Percentiles rank a stretch among this genome's conserved stretches.
Conservation (phyloP, 2,329 filamentous ascomycete genomes). For the Leptographium galeiforme region DNA sequence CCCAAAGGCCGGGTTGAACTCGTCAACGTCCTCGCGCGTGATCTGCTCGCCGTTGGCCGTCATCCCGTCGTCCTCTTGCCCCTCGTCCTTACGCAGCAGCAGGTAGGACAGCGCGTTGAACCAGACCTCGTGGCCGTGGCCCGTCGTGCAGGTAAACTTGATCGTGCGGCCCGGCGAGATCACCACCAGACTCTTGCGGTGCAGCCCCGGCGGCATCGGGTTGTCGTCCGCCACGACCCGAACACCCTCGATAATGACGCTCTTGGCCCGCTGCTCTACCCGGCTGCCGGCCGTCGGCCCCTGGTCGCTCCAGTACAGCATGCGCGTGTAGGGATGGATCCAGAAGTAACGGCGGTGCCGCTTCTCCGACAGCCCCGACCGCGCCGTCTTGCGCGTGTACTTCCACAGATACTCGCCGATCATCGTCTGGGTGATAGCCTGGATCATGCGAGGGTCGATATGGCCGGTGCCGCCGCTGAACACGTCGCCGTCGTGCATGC, state of each 20-base stretch:
- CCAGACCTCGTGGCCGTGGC: conserved; percentile 94
- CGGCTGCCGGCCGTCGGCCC: conserved; percentile 71
- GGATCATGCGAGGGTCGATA: conserved; percentile 95
- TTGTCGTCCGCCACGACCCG: conserved; percentile 90
- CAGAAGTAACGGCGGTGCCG: conserved; percentile 95
- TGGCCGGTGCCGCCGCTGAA: conserved; percentile 49
- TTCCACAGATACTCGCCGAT: conserved; percentile 99
- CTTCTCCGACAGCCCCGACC: conserved; percentile 75
- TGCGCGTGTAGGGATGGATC: conserved; percentile 95
- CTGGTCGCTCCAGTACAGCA: conserved; percentile 88
- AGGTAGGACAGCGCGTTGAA: conserved; percentile 94
- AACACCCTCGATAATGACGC: conserved; percentile 84
- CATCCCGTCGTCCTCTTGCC: conserved; percentile 37
- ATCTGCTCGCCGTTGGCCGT: conserved; percentile 34
- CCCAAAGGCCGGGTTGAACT: conserved; percentile 63
- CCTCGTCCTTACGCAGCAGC: conserved; percentile 54
- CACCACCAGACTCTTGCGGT: conserved; percentile 85
- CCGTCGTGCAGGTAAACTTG: conserved; percentile 89
- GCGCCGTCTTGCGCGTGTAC: conserved; percentile 89
- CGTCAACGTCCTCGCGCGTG: conserved; percentile 51
- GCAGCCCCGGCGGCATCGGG: conserved; percentile 83
- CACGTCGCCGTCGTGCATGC: conserved; percentile 44
- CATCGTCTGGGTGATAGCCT: conserved; percentile 98
- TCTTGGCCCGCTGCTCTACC: conserved; percentile 67
- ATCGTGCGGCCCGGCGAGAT: conserved; percentile 78